Conservation (phyloP, 768 basidiomycete species). For the Tephrocybe sp. region DNA sequence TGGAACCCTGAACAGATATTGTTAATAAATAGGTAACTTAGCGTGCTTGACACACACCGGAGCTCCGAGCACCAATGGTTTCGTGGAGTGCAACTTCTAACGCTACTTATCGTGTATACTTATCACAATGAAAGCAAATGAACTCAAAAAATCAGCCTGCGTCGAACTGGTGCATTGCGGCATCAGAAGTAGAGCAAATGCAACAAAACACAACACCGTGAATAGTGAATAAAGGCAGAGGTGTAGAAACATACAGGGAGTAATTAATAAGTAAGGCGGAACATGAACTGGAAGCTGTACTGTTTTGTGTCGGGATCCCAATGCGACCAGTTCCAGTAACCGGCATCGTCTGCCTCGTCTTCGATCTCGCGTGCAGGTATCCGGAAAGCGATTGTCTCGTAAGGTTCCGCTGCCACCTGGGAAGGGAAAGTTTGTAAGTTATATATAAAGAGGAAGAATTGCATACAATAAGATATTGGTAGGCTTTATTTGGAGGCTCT, state of each 20-base stretch:
- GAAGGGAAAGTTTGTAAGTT: slow-evolving; percentile 14
- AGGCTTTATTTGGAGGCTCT: slow-evolving; percentile 93
- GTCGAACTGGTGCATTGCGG: not conserved
- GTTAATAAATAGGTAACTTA: slow-evolving; percentile 9
- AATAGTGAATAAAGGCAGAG: not conserved
- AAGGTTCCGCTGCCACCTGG: slow-evolving; percentile 98
- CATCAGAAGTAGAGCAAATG: slow-evolving; percentile 4
- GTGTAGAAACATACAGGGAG: slow-evolving; percentile 10
- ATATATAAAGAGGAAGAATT: slow-evolving; percentile 26
- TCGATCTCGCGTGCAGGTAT: slow-evolving; percentile 97
- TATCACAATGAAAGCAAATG: not conserved
- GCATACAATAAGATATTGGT: slow-evolving; percentile 96
- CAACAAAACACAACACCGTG: slow-evolving; percentile 20
- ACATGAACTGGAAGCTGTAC: slow-evolving; percentile 98
- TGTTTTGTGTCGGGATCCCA: slow-evolving; percentile 99
- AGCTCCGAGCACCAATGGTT: slow-evolving; percentile 23
- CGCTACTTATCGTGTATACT: not conserved
- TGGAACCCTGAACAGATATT: not conserved
- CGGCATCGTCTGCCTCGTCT: slow-evolving; percentile 87
- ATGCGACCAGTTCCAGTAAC: slow-evolving; percentile 96
- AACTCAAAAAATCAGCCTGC: not conserved
- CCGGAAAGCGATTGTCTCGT: slow-evolving; percentile 99
- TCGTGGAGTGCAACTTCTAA: slow-evolving; percentile 25
- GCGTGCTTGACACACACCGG: slow-evolving; percentile 30
- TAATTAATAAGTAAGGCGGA: slow-evolving; percentile 53